Evolutionary conservation across 352 stramenopile genomes (phyloP).

Genomic region (Pythium chondricola): DNA sequence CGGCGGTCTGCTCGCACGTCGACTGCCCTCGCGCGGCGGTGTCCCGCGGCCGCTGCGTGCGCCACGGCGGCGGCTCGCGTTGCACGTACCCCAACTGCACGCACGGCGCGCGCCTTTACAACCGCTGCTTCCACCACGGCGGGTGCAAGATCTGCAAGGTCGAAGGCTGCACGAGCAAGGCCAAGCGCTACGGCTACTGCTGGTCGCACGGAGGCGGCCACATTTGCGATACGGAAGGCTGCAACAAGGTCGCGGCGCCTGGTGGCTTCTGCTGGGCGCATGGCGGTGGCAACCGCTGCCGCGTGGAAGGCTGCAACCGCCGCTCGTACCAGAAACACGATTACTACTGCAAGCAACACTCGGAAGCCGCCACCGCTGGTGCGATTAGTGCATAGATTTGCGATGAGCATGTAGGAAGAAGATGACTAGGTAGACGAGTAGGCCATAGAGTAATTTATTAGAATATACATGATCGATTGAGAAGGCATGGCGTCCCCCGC

Average conservation of each 20-base stretch:
- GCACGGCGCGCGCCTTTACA: constrained; percentile 11
- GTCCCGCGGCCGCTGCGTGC: constrained; percentile 25
- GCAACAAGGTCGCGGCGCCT: constrained; percentile 7
- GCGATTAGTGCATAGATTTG: background rate
- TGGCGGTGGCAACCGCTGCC: constrained; percentile 34
- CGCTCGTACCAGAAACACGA: constrained; percentile 21
- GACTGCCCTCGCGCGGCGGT: constrained; percentile 35
- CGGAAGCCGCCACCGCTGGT: background rate
- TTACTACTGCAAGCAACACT: constrained; percentile 54
- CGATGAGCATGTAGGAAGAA: background rate
- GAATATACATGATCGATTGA: constrained; percentile 1
- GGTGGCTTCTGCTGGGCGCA: constrained; percentile 19
- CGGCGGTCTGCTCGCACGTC: constrained; percentile 45
- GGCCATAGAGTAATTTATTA: constrained; percentile 21
- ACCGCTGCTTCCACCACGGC: constrained; percentile 15
- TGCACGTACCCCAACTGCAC: constrained; percentile 9
- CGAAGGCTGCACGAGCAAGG: constrained; percentile 8
- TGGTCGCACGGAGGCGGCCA: constrained; percentile 13
- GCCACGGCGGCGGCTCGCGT: constrained; percentile 24
- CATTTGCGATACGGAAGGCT: background rate
- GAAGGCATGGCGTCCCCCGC: no score
- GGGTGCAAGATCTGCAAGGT: constrained; percentile 9
- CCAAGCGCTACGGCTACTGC: constrained; percentile 17
- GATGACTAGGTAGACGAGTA: background rate
- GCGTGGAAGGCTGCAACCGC: constrained; percentile 43